Evolutionary conservation across 345 rosid genomes (phyloP), one percentile per base, ranked within the genome.

Genomic region (Euphorbia tirucalli): DNA sequence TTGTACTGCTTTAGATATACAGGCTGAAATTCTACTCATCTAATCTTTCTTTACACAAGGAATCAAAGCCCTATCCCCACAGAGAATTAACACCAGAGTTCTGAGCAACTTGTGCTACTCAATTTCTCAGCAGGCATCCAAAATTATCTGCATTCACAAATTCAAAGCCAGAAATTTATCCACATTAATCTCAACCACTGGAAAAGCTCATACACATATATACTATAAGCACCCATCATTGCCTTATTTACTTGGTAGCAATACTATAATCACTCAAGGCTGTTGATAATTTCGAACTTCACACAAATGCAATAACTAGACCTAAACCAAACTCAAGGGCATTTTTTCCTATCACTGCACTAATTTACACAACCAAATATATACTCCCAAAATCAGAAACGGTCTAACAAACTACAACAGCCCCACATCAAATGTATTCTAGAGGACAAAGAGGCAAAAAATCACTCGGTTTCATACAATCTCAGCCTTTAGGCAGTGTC

Each of bases 121-220:
- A 19, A 48, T 25, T 41, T 50, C 27, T 35, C 66, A 54, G 32
- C 44, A n/a, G 35, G 35, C 66, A 43, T 54, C 77, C 71, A 11
- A 21, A 35, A 56, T 60, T 66, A 70, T 64, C 86, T 83, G 82
- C 84, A 75, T 50, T 65, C 79, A 71, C 54, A 67, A 67, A 75
- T 27, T 46, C 22, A 24, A 62, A 1, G 50, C 0, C 35, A 3
- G 25, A n/a, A 35, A 35, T 3, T 35, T 35, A 35, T 3, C 7
- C 39, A 7, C 28, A 6, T 19, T 6, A 21, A 7, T n/a, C 10
- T 41, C 46, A 32, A 32, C 37, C 37, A 32, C 37, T 32, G 37
- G 37, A n/a, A 32, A 32, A 32, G 37, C 37, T 32, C 37, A 32
- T 2, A 32, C 2, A 32, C 5, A 32, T 32, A 32, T n/a, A n/a